Base-by-base conservation (phyloP, 805 yeast genomes). In the Ogataea salicorniae region DNA sequence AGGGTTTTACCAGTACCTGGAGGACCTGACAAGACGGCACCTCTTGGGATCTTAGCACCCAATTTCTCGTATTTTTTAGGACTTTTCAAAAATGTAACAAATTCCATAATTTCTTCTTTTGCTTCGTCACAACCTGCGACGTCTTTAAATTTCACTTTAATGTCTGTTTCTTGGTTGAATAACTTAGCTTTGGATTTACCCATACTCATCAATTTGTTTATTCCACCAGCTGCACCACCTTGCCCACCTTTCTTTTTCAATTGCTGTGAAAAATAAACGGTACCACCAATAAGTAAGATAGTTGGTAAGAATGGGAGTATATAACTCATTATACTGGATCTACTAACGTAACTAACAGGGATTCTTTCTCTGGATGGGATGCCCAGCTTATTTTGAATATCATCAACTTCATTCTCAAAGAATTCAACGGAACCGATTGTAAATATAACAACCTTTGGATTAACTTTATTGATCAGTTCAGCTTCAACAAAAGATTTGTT, bases 1-100 rank as follows among this genome's bases (percentile, higher is more conserved):
- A 94, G 73, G 1, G 99, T 94, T 66, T 94, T 94, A 81, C 99
- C 99, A 9, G 99, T 94, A 73, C 99, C 99, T 44, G 99, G 99
- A 16, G 99, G 96, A 42, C 99, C 99, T 1, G 96, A 86, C 48
- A 94, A 72, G 50, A 94, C 88, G 9, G 99, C 99, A 58, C 99
- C 99, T 64, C 98, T 81, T 42, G 99, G 99, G 56, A 94, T 94
- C 66, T 90, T 88, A 37, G 98, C 99, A 37, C 99, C 99, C 48
- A 94, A 74, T 50, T 81, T 80, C 66, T 91, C 97, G 68, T 91
- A 94, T 64, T 90, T 88, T 47, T 76, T 74, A 9, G 99, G 99
- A 55, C 89, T 80, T 64, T 92, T 87, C 68, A 94, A 79, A 64
- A 95, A 94, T 57, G 84, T 81, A 45, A 94, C 99, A 74, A 94